These are phyloP conservation scores for Pichia sp. DNA, from an alignment of 1,139 yeast genomes.

Conservation along the genomic window DNA sequence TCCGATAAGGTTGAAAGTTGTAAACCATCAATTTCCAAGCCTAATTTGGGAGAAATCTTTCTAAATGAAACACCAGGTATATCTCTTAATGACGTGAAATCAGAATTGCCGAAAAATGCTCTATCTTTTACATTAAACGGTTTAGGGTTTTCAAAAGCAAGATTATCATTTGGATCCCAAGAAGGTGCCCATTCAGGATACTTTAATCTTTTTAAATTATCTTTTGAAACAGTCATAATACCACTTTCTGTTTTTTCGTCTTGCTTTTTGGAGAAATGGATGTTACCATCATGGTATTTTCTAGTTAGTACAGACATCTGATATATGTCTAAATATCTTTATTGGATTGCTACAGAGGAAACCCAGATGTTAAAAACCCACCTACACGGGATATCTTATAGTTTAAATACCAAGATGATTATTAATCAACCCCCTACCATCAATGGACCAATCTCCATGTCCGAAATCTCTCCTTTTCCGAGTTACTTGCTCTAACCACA, in stretches of 20 bases:
- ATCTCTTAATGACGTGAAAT: slow-evolving; percentile 45
- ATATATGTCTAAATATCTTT: too few relatives aligned
- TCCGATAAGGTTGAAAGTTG: neutral
- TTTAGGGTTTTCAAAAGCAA: slow-evolving; percentile 39
- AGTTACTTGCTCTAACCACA: neutral
- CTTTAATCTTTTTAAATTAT: slow-evolving; percentile 8
- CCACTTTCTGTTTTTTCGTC: slow-evolving; percentile 11
- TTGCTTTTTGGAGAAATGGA: slow-evolving; percentile 10
- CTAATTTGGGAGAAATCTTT: slow-evolving; percentile 56
- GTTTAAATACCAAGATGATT: neutral
- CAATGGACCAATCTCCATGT: too few relatives aligned
- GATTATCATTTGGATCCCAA: slow-evolving; percentile 36
- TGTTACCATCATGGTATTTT: slow-evolving; percentile 16
- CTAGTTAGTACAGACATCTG: slow-evolving; percentile 24
- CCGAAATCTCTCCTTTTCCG: too few relatives aligned
- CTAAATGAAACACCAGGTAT: slow-evolving; percentile 27
- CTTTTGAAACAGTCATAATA: slow-evolving; percentile 17
- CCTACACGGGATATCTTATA: too few relatives aligned
- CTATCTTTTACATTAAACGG: slow-evolving; percentile 48
- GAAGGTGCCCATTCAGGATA: slow-evolving; percentile 37
- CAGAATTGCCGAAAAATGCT: slow-evolving; percentile 52
- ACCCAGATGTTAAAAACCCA: too few relatives aligned
- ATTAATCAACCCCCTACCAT: too few relatives aligned
- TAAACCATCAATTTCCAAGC: slow-evolving; percentile 35
- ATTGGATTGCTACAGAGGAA: neutral